These are phyloP conservation scores for Globisporangium apiculatum DNA, from an alignment of 352 stramenopile genomes.

Conservation along the genomic window DNA sequence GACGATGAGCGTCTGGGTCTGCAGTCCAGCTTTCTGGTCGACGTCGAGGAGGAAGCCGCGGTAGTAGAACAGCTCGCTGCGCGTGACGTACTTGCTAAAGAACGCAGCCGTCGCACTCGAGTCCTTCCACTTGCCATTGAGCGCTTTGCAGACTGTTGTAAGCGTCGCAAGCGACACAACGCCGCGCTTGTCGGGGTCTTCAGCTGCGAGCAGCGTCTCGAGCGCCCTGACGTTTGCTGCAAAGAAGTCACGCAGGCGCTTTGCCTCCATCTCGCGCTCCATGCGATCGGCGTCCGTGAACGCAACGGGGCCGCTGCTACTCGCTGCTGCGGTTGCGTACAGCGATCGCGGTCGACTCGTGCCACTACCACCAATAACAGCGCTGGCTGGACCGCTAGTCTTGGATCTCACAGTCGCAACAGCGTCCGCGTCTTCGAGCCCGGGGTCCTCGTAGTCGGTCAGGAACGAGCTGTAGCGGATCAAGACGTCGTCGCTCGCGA, in stretches of 20 bases:
- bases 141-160: slow-evolving; percentile 27
- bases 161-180: slow-evolving; percentile 44
- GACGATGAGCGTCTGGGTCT: slow-evolving; percentile 45
- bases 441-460: slow-evolving; percentile 64
- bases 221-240: slow-evolving; percentile 28
- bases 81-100: slow-evolving; percentile 43
- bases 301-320: background rate
- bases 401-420: background rate
- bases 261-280: slow-evolving; percentile 24
- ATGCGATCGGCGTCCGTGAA: slow-evolving; percentile 12
- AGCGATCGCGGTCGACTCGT: slow-evolving; percentile 21
- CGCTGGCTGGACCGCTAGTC: slow-evolving; percentile 2
- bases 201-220: slow-evolving; percentile 26
- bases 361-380: slow-evolving; percentile 5
- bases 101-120: slow-evolving; percentile 25
- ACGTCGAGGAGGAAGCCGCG: slow-evolving; percentile 64
- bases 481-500: slow-evolving; percentile 44
- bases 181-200: slow-evolving; percentile 41
- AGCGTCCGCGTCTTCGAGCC: slow-evolving; percentile 27
- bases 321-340: background rate
- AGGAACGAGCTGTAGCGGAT: slow-evolving; percentile 70
- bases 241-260: slow-evolving; percentile 40
- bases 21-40: slow-evolving; percentile 36
- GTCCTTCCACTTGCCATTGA: slow-evolving; percentile 31
- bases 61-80: slow-evolving; percentile 51